These are phyloP conservation scores for Cinchona pubescens DNA, from an alignment of 257 asterid species.

Conservation along the genomic window DNA sequence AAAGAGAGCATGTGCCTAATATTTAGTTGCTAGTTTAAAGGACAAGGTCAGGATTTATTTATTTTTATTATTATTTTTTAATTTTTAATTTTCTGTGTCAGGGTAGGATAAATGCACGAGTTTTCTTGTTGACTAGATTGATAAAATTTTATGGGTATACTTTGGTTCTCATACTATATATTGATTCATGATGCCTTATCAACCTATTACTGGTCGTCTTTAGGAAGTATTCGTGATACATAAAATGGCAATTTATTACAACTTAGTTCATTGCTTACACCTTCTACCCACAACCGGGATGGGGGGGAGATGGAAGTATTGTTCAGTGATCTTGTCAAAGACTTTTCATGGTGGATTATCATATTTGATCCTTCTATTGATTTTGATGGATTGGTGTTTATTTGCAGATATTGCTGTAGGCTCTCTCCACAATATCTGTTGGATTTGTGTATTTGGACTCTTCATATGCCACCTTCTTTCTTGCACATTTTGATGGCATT, in stretches of 20 bases:
- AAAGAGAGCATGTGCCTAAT: neutral
- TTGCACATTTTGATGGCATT: neutral
- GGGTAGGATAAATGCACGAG: neutral
- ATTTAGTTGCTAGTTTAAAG: neutral
- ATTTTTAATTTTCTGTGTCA: too few relatives aligned
- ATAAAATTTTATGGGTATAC: neutral
- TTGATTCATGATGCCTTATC: neutral
- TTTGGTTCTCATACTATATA: neutral
- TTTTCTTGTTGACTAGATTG: too few relatives aligned
- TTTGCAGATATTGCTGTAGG: conserved; percentile 14
- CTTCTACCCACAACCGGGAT: neutral
- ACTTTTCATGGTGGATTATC: neutral
- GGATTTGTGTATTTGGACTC: conserved; percentile 14
- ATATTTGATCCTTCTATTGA: neutral
- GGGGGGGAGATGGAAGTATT: neutral
- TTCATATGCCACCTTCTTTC: conserved; percentile 7
- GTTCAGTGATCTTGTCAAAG: neutral
- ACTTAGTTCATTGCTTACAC: neutral
- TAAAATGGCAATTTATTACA: neutral
- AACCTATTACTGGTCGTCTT: neutral
- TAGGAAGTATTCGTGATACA: neutral
- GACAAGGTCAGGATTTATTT: neutral
- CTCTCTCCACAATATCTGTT: conserved; percentile 3
- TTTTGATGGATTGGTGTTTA: neutral
- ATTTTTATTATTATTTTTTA: too few relatives aligned